phyloP scores from a whole-genome alignment of 1,139 yeast genomes.

The Saccharomyces hybrid region DNA sequence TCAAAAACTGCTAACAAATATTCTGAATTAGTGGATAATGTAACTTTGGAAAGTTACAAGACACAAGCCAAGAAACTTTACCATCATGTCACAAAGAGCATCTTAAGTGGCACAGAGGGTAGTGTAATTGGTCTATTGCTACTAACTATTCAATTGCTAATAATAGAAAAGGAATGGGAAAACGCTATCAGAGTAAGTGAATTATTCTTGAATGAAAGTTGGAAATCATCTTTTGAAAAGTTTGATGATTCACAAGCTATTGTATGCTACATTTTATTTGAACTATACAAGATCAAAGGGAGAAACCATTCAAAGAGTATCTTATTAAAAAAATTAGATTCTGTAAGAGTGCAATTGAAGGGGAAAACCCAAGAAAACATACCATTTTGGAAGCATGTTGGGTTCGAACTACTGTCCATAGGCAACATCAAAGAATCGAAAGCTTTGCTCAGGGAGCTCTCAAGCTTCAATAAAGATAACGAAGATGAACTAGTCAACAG shows the following conservation, averaged over 20 bases:
- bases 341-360: background rate
- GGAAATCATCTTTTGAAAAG: slow-evolving; percentile 1
- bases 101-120: slow-evolving; percentile 16
- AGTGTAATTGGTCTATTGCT: slow-evolving; percentile 21
- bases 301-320: slow-evolving; percentile 18
- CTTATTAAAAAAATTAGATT: slow-evolving; percentile 14
- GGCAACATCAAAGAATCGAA: slow-evolving; percentile 33
- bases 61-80: slow-evolving; percentile 28
- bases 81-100: slow-evolving; percentile 13
- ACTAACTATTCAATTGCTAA: slow-evolving; percentile 23
- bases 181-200: slow-evolving; percentile 27
- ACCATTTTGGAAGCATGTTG: slow-evolving; percentile 42
- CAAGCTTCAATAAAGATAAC: slow-evolving; percentile 5
- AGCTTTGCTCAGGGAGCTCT: slow-evolving; percentile 16
- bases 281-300: slow-evolving; percentile 20
- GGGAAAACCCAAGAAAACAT: slow-evolving; percentile 1
- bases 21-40: slow-evolving; percentile 21
- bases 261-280: slow-evolving; percentile 20
- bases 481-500: slow-evolving; percentile 13
- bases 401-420: slow-evolving; percentile 38
- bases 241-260: slow-evolving; percentile 8
- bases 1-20: slow-evolving; percentile 22
- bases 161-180: slow-evolving; percentile 24
- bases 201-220: slow-evolving; percentile 14
- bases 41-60: slow-evolving; percentile 26